These are phyloP conservation scores for Aspergillus quadrilineatus DNA, from an alignment of 2,329 filamentous ascomycete genomes.

Conservation along the genomic window DNA sequence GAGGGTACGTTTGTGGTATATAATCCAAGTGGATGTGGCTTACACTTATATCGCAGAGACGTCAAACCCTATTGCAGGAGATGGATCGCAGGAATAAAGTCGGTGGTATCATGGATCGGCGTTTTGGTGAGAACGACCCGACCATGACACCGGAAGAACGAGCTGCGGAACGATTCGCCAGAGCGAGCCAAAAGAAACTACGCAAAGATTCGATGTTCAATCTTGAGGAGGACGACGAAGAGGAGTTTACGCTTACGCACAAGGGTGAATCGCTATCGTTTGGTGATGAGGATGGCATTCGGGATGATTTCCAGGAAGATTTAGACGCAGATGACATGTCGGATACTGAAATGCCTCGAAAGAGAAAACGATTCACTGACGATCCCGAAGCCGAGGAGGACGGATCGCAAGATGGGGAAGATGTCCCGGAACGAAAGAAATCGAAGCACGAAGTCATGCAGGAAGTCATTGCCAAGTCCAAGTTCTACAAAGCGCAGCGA, in stretches of 20 bases:
- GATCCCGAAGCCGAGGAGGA: constrained; percentile 46
- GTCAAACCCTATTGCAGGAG: constrained; percentile 81
- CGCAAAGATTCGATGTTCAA: constrained; percentile 83
- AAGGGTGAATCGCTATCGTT: constrained; percentile 72
- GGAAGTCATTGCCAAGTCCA: constrained; percentile 96
- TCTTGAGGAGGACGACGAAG: constrained; percentile 84
- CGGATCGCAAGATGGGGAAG: constrained; percentile 49
- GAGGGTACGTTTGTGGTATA: constrained; percentile 54
- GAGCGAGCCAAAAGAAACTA: constrained; percentile 77
- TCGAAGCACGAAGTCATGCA: constrained; percentile 97
- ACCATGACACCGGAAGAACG: constrained; percentile 91
- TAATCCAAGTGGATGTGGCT: constrained; percentile 7
- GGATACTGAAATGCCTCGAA: constrained; percentile 51
- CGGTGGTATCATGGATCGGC: constrained; percentile 85
- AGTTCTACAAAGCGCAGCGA: constrained; percentile 89
- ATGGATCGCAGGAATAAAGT: constrained; percentile 87
- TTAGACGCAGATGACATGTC: constrained; percentile 62
- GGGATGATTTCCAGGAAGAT: constrained; percentile 81
- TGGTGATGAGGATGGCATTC: constrained; percentile 48
- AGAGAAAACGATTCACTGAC: constrained; percentile 51
- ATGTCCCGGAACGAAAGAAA: constrained; percentile 80
- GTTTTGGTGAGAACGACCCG: constrained; percentile 94
- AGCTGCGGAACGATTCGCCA: constrained; percentile 84
- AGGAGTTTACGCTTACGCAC: constrained; percentile 74
- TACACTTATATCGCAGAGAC: constrained; percentile 53